phyloP scores from a whole-genome alignment of 805 yeast species.

The Suhomyces emberorum region DNA sequence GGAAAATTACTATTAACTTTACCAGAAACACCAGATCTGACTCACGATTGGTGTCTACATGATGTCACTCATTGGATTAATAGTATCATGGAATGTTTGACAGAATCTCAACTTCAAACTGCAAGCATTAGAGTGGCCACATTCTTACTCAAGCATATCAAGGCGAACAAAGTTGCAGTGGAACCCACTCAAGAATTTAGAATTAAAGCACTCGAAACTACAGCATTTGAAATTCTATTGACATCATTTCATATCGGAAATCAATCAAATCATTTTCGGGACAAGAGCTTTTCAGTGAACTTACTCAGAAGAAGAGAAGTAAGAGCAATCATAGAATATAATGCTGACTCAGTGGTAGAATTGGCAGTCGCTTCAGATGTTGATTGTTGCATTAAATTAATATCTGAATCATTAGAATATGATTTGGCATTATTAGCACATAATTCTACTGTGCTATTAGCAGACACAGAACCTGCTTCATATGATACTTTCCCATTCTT shows the following conservation, averaged over 20 bases:
- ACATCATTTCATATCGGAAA: slow-evolving; percentile 16
- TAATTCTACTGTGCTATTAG: slow-evolving; percentile 19
- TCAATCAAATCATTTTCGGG: slow-evolving; percentile 13
- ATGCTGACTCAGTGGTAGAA: slow-evolving; percentile 29
- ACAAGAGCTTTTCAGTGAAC: slow-evolving; percentile 29
- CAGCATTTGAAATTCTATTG: slow-evolving; percentile 11
- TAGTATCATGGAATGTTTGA: slow-evolving; percentile 41
- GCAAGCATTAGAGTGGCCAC: slow-evolving; percentile 51
- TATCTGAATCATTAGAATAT: slow-evolving; percentile 14
- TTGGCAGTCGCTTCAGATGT: slow-evolving; percentile 14
- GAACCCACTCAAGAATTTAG: background rate
- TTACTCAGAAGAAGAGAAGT: slow-evolving; percentile 45
- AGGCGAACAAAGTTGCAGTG: background rate
- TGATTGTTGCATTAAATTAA: slow-evolving; percentile 9
- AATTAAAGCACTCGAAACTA: background rate
- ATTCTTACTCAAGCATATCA: slow-evolving; percentile 34
- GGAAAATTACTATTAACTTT: slow-evolving; percentile 12
- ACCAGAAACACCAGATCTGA: slow-evolving; percentile 3
- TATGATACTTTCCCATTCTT: slow-evolving; percentile 33
- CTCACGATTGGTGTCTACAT: slow-evolving; percentile 3
- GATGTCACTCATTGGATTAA: slow-evolving; percentile 58
- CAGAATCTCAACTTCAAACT: slow-evolving; percentile 49
- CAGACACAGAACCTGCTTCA: slow-evolving; percentile 21
- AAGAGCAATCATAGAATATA: slow-evolving; percentile 46
- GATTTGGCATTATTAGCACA: slow-evolving; percentile 23